Percentiles rank a stretch among this genome's conserved stretches.
Evolutionary conservation across 768 basidiomycete species (phyloP).

Genomic region (Chlorophyllum brunneum): DNA sequence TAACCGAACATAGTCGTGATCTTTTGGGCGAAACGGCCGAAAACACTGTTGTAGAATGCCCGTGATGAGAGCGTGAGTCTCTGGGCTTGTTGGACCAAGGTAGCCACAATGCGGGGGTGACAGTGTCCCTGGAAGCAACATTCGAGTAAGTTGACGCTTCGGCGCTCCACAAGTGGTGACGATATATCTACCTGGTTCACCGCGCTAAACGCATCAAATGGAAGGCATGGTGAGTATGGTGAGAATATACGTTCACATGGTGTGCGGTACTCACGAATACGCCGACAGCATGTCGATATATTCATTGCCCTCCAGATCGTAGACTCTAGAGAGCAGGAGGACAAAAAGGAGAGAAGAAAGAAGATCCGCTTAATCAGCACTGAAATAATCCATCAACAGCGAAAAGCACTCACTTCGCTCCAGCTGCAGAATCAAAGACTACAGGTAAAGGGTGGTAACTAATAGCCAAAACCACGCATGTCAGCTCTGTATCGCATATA

Average conservation of each 20-base stretch:
- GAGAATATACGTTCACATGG: background rate
- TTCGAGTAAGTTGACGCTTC: conserved; percentile 1
- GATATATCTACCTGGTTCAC: conserved; percentile 76
- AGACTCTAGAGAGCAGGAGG: conserved; percentile 46
- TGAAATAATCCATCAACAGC: conserved; percentile 22
- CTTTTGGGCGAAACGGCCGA: conserved; percentile 86
- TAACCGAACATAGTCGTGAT: conserved; percentile 84
- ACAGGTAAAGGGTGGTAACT: conserved; percentile 96
- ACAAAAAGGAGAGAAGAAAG: conserved; percentile 15
- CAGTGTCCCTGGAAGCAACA: conserved; percentile 67
- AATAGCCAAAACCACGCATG: conserved; percentile 43
- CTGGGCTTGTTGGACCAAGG: conserved; percentile 81
- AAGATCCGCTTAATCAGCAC: conserved; percentile 3
- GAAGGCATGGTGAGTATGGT: background rate
- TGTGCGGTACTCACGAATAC: conserved; percentile 68
- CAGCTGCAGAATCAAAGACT: conserved; percentile 87
- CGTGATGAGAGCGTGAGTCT: conserved; percentile 91
- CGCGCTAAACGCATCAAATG: conserved; percentile 13
- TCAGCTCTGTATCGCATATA: conserved; percentile 23
- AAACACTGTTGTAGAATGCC: conserved; percentile 92
- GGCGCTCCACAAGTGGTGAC: conserved; percentile 6
- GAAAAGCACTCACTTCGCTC: conserved; percentile 75
- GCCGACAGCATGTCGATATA: conserved; percentile 99
- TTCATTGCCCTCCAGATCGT: conserved; percentile 92
- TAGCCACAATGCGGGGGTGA: conserved; percentile 80